These are phyloP conservation scores for Colletotrichum lini DNA, from an alignment of 2,329 filamentous ascomycete genomes.

Conservation along the genomic window DNA sequence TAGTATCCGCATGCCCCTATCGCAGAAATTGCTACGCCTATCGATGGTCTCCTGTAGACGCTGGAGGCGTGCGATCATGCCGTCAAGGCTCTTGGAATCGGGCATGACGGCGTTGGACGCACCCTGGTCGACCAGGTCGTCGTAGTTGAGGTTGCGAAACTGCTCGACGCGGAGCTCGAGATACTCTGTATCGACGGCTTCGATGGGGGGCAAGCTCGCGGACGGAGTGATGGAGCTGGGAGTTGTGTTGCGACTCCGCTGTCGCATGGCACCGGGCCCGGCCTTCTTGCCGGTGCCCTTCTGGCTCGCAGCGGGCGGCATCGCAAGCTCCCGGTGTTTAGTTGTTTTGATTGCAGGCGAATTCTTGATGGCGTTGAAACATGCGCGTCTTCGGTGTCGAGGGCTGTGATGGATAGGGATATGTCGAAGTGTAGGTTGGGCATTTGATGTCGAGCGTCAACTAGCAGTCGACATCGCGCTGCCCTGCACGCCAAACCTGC, in stretches of 20 bases:
- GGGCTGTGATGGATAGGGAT: conserved; percentile 26
- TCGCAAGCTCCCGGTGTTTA: conserved; percentile 47
- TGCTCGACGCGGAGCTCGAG: conserved; percentile 74
- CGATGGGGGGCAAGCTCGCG: conserved; percentile 68
- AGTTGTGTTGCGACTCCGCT: conserved; percentile 84
- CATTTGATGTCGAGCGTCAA: conserved; percentile 28
- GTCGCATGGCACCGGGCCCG: conserved; percentile 71
- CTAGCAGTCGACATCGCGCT: conserved; percentile 35
- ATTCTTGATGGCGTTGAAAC: conserved; percentile 22
- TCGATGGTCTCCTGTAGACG: conserved; percentile 77
- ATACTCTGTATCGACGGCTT: conserved; percentile 73
- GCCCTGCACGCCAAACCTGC: conserved; percentile 35
- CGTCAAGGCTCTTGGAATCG: conserved; percentile 74
- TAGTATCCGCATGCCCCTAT: conserved; percentile 80
- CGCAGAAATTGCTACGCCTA: conserved; percentile 76
- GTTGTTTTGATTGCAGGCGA: conserved; percentile 6
- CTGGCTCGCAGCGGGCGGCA: conserved; percentile 72
- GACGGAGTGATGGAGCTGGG: conserved; percentile 70
- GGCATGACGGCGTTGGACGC: conserved; percentile 71
- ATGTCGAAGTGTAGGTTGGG: conserved; percentile 22
- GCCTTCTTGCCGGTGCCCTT: conserved; percentile 78
- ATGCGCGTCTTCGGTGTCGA: conserved; percentile 29
- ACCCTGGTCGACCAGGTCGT: conserved; percentile 78
- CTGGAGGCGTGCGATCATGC: conserved; percentile 75
- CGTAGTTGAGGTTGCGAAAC: conserved; percentile 74